Conservation (phyloP, 2,329 filamentous ascomycete species). For the Parastagonospora nodorum region DNA sequence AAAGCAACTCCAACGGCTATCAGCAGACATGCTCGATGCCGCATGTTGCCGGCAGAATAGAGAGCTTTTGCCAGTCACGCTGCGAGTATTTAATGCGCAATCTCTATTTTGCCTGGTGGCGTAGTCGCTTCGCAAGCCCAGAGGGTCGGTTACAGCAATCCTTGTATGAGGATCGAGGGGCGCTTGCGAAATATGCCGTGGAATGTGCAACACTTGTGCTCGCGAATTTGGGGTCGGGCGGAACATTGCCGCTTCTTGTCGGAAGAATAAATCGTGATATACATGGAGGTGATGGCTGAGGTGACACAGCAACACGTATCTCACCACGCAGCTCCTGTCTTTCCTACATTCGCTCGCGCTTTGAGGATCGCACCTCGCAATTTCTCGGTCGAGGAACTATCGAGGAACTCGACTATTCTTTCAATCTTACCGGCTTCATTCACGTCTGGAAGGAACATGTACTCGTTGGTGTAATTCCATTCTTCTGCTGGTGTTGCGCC, state of each 20-base stretch:
- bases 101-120: neutral
- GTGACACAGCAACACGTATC: neutral
- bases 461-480: constrained; percentile 40
- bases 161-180: neutral
- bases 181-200: too few relatives aligned
- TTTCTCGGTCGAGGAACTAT: constrained; percentile 23
- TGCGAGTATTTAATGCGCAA: neutral
- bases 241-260: too few relatives aligned
- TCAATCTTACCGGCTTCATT: constrained; percentile 34
- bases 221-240: too few relatives aligned
- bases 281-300: too few relatives aligned
- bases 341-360: constrained; percentile 10
- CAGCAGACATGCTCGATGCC: too few relatives aligned
- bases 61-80: neutral
- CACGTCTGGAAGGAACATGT: constrained; percentile 40
- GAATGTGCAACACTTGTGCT: too few relatives aligned
- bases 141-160: neutral
- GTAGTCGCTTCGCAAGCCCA: neutral
- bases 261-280: too few relatives aligned
- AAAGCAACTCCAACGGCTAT: too few relatives aligned
- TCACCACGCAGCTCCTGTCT: constrained; percentile 1
- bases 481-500: constrained; percentile 20
- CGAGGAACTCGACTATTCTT: constrained; percentile 38
- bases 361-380: constrained; percentile 3
- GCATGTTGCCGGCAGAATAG: neutral